Conservation (phyloP, 2,329 filamentous ascomycete genomes). For the Thielaviopsis ethacetica region DNA sequence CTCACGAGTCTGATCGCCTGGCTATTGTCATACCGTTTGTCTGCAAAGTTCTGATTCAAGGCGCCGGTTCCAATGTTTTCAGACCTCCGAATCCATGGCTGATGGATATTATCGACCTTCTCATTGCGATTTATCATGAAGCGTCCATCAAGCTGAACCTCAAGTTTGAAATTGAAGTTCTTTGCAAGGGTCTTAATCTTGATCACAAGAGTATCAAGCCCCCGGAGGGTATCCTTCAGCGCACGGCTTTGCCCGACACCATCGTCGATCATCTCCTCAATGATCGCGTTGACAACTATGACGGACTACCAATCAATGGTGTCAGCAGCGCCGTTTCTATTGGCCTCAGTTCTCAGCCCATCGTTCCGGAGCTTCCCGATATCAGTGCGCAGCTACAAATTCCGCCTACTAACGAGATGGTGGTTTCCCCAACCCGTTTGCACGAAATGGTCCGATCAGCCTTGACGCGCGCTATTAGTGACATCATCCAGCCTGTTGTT, state of each 20-base stretch:
- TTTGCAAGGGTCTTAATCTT: constrained; percentile 83
- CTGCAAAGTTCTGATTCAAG: constrained; percentile 85
- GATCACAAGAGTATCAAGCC: constrained; percentile 86
- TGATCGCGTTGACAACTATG: constrained; percentile 65
- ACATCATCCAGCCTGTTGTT: constrained; percentile 95
- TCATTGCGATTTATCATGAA: constrained; percentile 87
- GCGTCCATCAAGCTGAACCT: constrained; percentile 90
- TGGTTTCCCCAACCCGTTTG: constrained; percentile 51
- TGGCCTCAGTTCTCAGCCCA: constrained; percentile 60
- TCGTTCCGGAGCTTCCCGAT: constrained; percentile 70
- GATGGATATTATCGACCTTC: constrained; percentile 82
- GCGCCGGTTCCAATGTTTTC: constrained; percentile 73
- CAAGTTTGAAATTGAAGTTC: constrained; percentile 96
- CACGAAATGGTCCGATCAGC: constrained; percentile 70
- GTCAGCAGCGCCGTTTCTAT: constrained; percentile 51
- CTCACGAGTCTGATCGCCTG: constrained; percentile 79
- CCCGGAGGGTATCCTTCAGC: constrained; percentile 68
- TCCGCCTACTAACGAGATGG: constrained; percentile 65
- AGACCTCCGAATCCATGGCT: constrained; percentile 92
- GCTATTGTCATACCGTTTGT: constrained; percentile 92
- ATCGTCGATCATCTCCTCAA: constrained; percentile 45
- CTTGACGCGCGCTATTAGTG: constrained; percentile 76
- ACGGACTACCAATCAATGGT: constrained; percentile 63
- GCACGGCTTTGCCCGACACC: constrained; percentile 23
- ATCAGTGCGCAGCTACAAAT: constrained; percentile 64